phyloP scores from a whole-genome alignment of 257 asterid species.

The Buddleja alternifolia region DNA sequence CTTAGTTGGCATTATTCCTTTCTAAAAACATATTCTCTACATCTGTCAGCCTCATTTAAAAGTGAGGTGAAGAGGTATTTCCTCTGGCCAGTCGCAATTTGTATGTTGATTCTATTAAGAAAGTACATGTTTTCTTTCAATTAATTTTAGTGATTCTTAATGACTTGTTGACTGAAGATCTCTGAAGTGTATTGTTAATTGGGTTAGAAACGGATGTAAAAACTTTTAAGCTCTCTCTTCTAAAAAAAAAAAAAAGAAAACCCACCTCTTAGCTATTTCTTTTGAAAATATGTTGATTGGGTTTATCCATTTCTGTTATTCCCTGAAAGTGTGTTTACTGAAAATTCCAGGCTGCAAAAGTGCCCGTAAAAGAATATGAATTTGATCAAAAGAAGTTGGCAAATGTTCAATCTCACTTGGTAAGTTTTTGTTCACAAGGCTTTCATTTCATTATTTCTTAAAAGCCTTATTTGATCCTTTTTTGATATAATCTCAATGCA shows the following conservation, averaged over 20 bases:
- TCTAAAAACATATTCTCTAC: background rate
- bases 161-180: background rate
- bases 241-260: too few relatives aligned
- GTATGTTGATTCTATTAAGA: background rate
- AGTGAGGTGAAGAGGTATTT: background rate
- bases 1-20: background rate
- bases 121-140: background rate
- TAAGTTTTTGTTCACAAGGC: constrained; percentile 36
- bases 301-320: background rate
- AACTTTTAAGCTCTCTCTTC: too few relatives aligned
- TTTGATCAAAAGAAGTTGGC: constrained; percentile 72
- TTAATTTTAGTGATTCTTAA: background rate
- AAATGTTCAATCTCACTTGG: constrained; percentile 87
- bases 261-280: too few relatives aligned
- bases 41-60: background rate
- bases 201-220: background rate
- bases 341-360: constrained; percentile 81
- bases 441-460: constrained; percentile 23
- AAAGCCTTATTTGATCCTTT: too few relatives aligned
- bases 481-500: constrained; percentile 37
- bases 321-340: constrained; percentile 21
- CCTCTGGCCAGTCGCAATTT: background rate
- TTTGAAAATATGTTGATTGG: background rate
- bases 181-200: background rate
- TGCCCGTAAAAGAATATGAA: constrained; percentile 85